Conservation (phyloP, 2,329 filamentous ascomycete genomes). For the Byssoonygena ceratinophila region DNA sequence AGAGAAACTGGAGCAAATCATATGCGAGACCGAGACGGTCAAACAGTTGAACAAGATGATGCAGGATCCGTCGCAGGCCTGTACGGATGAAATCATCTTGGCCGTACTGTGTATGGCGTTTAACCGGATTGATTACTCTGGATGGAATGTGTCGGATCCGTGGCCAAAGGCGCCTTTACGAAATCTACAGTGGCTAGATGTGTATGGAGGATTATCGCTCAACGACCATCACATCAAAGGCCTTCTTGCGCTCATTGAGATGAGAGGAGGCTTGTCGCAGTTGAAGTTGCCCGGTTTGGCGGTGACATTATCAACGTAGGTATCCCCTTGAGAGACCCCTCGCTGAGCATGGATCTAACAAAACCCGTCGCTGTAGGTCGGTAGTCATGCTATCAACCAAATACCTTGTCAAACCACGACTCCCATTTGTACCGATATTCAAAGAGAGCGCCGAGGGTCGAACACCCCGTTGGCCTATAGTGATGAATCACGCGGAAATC, state of each 20-base stretch:
- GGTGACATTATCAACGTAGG: constrained; percentile 32
- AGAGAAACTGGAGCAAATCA: constrained; percentile 18
- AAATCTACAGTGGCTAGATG: constrained; percentile 22
- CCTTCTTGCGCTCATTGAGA: constrained; percentile 23
- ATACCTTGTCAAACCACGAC: constrained; percentile 18
- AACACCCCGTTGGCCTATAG: constrained; percentile 17
- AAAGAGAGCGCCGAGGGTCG: constrained; percentile 17
- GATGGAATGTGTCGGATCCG: constrained; percentile 16
- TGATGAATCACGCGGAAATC: constrained; percentile 2
- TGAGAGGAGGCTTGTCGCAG: constrained; percentile 30
- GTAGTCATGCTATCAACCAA: constrained; percentile 22
- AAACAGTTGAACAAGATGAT: constrained; percentile 23
- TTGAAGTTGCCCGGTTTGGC: constrained; percentile 30
- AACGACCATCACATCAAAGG: constrained; percentile 23
- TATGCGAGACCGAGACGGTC: constrained; percentile 21
- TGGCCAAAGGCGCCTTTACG: constrained; percentile 21
- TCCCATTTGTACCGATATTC: constrained; percentile 21
- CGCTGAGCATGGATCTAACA: not conserved
- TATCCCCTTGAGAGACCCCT: not conserved
- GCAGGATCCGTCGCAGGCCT: constrained; percentile 17
- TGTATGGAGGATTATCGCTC: constrained; percentile 21
- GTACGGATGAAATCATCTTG: constrained; percentile 23
- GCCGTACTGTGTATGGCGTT: constrained; percentile 23
- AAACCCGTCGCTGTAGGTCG: constrained; percentile 12
- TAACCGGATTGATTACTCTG: constrained; percentile 19